Evolutionary conservation across 1,284 basidiomycete species (phyloP), one percentile per base, ranked within the genome.

Genomic region (Melampsora americana): DNA sequence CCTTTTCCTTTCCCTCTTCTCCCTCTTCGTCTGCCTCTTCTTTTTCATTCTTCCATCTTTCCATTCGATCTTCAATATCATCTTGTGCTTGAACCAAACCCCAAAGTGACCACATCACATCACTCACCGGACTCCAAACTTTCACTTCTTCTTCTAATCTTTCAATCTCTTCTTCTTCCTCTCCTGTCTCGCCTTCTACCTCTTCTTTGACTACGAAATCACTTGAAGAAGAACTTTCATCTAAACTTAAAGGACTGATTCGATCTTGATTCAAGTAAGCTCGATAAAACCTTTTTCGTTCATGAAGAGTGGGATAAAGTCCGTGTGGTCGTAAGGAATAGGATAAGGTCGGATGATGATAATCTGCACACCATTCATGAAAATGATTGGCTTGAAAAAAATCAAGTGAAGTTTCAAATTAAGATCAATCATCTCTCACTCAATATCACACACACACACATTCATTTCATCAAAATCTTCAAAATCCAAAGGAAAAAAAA

Each of bases 81-180:
- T 94, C 92, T 79, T 89, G 88, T 1, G 92, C 92, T 83, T 95
- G 92, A 12, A 96, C 88, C 77, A 96, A 85, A 2, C 92, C 93
- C 94, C 94, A 97, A 44, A 96, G 84, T 9, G 90, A 88, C 93
- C 94, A 97, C 87, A 91, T 89, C 7, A 88, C 92, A 80, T 93
- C 92, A 32, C 90, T 90, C 5, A 91, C 90, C 18, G 93, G 90
- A 79, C 90, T 90, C 94, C 94, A 97, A 6, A 88, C 85, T 56
- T 85, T 86, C 56, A 95, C 91, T 82, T 94, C 90, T 48, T 86
- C 84, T 78, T 95, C 92, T 61, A 96, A 84, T 35, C 80, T 80
- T 20, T 70, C 69, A 23, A 82, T 80, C 1, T 80, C 73, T 14
- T 70, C 30, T 65, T 79, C 78, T 64, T 80, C 78, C 42, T 30